Base-by-base conservation (phyloP, 352 stramenopile genomes). In the Pythium rishiriense region DNA sequence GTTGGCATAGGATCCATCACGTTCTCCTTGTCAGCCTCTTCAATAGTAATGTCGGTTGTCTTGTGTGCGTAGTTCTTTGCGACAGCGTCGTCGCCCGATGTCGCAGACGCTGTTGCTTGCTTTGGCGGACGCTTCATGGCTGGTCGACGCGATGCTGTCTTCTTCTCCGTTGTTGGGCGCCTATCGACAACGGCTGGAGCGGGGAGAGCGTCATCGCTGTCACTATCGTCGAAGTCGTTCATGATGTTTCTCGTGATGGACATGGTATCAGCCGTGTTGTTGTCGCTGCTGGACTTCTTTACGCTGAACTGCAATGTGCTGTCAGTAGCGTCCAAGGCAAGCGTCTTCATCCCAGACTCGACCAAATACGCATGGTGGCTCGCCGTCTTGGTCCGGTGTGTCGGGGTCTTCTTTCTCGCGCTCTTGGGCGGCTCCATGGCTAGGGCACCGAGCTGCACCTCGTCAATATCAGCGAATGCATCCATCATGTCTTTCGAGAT, bases 401-500 rank as follows among this genome's bases (percentile, higher is more conserved):
- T 31, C 35, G 31, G 5, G 17, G 28, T 10, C 29, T 53, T 68
- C 24, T 52, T 31, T 19, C 12, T 48, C 9, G 31, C 2, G 37
- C 29, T 54, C 46, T 53, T 66, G n/a, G 60, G 50, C 37, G 50
- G 54, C 3, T 52, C 47, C 26, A 45, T 17, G 4, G 19, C 26
- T 6, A 25, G 6, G 4, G 31, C 15, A 37, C 29, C 19, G 4
- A 54, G 46, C 6, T 58, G 17, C 22, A 25, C 61, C 0, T 57
- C 53, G 29, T 60, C 62, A n/a, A 58, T 55, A 17, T 60, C 62
- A 3, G 26, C 39, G 21, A 69, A 69, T 19, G 33, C 62, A 25
- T 64, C 54, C 54, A 64, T 69, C 19, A 68, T 68, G 37, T 68
- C 62, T 33, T 46, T 57, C 8, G 62, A 46, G 8, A 69, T 54